Base-by-base conservation (phyloP, 2,329 filamentous ascomycete species). In the Didymella keratinophila region DNA sequence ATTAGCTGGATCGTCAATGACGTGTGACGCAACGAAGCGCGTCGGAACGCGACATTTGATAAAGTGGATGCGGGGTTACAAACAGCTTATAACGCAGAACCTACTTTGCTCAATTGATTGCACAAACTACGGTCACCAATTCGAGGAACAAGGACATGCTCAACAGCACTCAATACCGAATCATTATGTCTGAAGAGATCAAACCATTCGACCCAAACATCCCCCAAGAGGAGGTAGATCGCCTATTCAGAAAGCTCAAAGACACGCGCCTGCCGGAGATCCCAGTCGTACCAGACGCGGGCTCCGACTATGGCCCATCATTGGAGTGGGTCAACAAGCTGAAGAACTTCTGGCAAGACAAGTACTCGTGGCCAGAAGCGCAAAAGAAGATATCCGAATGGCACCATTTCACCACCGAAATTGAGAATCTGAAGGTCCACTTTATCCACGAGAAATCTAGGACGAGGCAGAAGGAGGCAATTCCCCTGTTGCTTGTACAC, bases 401-500 rank as follows among this genome's bases (percentile, higher is more conserved):
- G 62, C 59, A 71, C 9, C 76, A 79, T 51, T 78, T 69, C 60
- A 72, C 63, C 3, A 76, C 76, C 1, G 60, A 65, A n/a, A 68
- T 78, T 28, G 76, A 79, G 58, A 61, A 64, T 6, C 47, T 78
- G 5, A 70, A 68, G 3, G 63, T 79, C n/a, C 76, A 78, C 64
- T 80, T 80, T 62, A 62, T 79, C n/a, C 76, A 79, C 56, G 71
- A 75, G 32, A 70, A 67, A 43, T 67, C 66, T 5, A 53, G 63
- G 36, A 50, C 46, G n/a, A 45, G 64, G n/a, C 50, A 56, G 76
- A 78, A 42, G 3, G 62, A 72, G 20, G 78, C 77, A 0, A 77
- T 81, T 32, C 78, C 80, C 0, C 63, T 82, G 1, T 63, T 82
- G 1, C 62, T 81, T 30, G 63, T 79, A 1, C 78, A 82, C 62